Percentiles rank a stretch among this genome's conserved stretches.
phyloP scores from a whole-genome alignment of 148 eudicot species.

The Mesembryanthemum crystallinum region DNA sequence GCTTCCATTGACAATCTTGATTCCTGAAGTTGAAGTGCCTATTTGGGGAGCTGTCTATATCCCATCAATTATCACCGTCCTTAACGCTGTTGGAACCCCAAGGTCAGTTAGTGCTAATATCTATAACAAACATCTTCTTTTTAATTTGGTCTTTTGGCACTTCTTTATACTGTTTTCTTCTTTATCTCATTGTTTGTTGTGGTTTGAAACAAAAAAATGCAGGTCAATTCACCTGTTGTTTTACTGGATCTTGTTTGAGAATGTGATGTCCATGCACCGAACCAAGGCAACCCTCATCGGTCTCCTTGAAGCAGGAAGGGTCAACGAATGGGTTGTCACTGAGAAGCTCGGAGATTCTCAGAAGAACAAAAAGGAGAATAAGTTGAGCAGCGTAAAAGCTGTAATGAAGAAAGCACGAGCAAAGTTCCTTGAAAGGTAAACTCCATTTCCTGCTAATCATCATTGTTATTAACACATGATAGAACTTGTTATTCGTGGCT shows the following conservation, averaged over 20 bases:
- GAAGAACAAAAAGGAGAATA: slow-evolving; percentile 55
- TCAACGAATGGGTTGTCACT: slow-evolving; percentile 97
- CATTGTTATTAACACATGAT: no score
- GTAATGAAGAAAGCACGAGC: slow-evolving; percentile 46
- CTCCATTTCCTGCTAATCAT: not conserved
- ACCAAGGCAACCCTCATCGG: slow-evolving; percentile 94
- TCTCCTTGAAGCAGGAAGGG: slow-evolving; percentile 78
- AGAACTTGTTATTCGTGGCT: not conserved
- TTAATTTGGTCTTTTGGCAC: not conserved
- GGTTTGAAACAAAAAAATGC: slow-evolving; percentile 9
- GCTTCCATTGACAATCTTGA: slow-evolving; percentile 62
- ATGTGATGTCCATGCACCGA: slow-evolving; percentile 94
- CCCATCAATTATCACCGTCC: slow-evolving; percentile 74
- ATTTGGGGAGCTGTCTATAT: slow-evolving; percentile 88
- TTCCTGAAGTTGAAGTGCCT: slow-evolving; percentile 91
- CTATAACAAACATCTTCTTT: not conserved
- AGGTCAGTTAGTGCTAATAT: slow-evolving; percentile 38
- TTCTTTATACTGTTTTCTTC: not conserved
- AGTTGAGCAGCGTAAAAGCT: slow-evolving; percentile 36
- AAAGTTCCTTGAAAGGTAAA: slow-evolving; percentile 76
- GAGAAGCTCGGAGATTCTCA: slow-evolving; percentile 89
- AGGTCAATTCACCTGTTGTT: slow-evolving; percentile 89
- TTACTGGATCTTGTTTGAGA: slow-evolving; percentile 95
- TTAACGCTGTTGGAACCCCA: slow-evolving; percentile 94
- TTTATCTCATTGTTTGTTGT: not conserved